Evolutionary conservation across 1,284 basidiomycete species (phyloP).

Genomic region (Cryptococcus amylolentus): DNA sequence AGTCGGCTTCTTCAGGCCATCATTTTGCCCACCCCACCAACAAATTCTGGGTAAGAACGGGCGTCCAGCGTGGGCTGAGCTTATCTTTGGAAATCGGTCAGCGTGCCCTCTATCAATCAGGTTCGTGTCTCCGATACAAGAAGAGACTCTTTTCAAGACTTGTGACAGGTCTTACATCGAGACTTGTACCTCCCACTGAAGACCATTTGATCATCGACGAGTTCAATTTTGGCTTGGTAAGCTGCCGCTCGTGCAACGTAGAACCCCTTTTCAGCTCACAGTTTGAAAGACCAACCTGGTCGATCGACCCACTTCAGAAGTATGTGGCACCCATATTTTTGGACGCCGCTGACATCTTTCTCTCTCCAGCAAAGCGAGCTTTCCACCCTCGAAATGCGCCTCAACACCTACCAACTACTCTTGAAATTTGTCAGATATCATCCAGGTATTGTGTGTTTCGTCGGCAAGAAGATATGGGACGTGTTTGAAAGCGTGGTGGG

Average conservation of each 20-base stretch:
- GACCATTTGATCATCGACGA: constrained; percentile 31
- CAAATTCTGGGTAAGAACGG: constrained; percentile 46
- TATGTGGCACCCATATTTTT: constrained; percentile 23
- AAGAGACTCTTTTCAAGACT: neutral
- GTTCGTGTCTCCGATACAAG: constrained; percentile 35
- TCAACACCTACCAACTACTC: constrained; percentile 56
- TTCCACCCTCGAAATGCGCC: constrained; percentile 56
- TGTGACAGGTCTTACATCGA: constrained; percentile 55
- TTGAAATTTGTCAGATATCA: constrained; percentile 57
- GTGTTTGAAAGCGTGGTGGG: constrained; percentile 52
- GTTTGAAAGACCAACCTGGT: constrained; percentile 59
- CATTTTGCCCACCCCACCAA: constrained; percentile 71
- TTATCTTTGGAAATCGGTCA: constrained; percentile 1
- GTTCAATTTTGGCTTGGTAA: constrained; percentile 57
- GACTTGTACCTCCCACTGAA: constrained; percentile 42
- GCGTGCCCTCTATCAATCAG: constrained; percentile 58
- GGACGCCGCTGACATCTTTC: neutral
- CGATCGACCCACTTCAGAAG: constrained; percentile 58
- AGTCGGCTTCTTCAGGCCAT: constrained; percentile 61
- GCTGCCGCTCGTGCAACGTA: constrained; percentile 6
- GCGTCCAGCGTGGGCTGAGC: neutral
- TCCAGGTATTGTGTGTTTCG: constrained; percentile 65
- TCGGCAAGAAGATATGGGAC: constrained; percentile 67
- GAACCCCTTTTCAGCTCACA: neutral
- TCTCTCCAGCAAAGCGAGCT: constrained; percentile 58